Conservation (phyloP, 768 basidiomycete species). For the Melanogaster broomeanus region DNA sequence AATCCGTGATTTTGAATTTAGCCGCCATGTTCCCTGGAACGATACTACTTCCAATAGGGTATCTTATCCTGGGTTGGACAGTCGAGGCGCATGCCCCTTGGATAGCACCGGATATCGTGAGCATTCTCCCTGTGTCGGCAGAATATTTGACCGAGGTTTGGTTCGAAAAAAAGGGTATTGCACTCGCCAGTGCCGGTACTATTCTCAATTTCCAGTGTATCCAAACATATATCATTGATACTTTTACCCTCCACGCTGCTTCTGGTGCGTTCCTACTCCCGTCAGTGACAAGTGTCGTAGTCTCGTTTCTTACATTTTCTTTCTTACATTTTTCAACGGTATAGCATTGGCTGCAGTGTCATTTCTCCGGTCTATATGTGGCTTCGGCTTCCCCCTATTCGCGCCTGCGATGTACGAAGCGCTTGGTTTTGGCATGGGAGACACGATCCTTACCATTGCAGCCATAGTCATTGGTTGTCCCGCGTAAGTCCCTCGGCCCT, state of each 20-base stretch:
- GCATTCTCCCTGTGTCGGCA: slow-evolving; percentile 16
- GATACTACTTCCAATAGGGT: slow-evolving; percentile 61
- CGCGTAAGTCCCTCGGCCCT: slow-evolving; percentile 26
- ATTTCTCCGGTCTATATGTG: slow-evolving; percentile 62
- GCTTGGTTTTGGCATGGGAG: slow-evolving; percentile 70
- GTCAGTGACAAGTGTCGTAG: background rate
- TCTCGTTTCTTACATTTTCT: background rate
- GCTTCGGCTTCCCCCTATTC: slow-evolving; percentile 81
- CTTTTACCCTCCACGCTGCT: slow-evolving; percentile 66
- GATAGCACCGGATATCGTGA: slow-evolving; percentile 69
- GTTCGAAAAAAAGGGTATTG: slow-evolving; percentile 48
- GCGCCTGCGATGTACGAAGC: slow-evolving; percentile 65
- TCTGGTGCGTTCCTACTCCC: slow-evolving; percentile 45
- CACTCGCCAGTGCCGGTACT: slow-evolving; percentile 54
- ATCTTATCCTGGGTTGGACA: slow-evolving; percentile 73
- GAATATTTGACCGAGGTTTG: background rate
- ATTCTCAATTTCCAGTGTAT: slow-evolving; percentile 63
- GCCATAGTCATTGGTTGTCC: slow-evolving; percentile 66
- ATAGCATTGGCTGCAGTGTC: slow-evolving; percentile 66
- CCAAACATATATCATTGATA: slow-evolving; percentile 68
- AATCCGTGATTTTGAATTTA: slow-evolving; percentile 22
- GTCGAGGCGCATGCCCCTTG: slow-evolving; percentile 60
- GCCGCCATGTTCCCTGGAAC: slow-evolving; percentile 62
- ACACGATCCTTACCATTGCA: slow-evolving; percentile 61
- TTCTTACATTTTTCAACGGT: slow-evolving; percentile 2